Evolutionary conservation across 163 green algal species (phyloP), one percentile per base, ranked within the genome.

Genomic region (Prototheca cutis): DNA sequence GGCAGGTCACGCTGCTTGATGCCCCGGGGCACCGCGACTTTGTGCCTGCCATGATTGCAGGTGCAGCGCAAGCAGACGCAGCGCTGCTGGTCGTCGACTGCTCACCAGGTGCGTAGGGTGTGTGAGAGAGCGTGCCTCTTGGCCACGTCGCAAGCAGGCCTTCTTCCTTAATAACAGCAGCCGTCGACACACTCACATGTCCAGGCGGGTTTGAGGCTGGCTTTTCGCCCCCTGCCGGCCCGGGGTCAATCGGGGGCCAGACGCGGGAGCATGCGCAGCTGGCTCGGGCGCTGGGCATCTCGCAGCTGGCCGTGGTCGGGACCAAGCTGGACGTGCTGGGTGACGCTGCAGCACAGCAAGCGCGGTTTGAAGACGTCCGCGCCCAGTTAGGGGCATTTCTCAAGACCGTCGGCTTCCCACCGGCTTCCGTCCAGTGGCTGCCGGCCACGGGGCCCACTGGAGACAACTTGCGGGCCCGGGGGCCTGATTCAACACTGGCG

Each of bases 21-120:
- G 90, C 93, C 0, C 93, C 91, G 0, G 93, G 93, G 8, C 93
- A 98, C 75, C 66, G 84, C 0, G 93, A 99, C 76, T 99, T 98
- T 74, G 89, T 98, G 24, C 88, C 90, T 36, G 94, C 94, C 77
- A 94, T 95, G 82, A 97, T 98, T 48, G 61, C 74, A 2, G 93
- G 92, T 3, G 84, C 88, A 1, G 75, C 81, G 3, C 75, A 87
- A 60, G 92, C 91, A 0, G 91, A 98, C 62, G 92, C 91, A 6
- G 93, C 88, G 3, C 65, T 99, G 61, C 76, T 99, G 42, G 71
- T 97, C 29, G 82, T 98, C 25, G 93, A 99, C 55, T 93, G 89
- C 15, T 91, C 90, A 0, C 70, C 68, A 0, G 80, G 80, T 48
- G n/a, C 3, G 45, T 23, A 27, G 24, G 2, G 49, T n/a, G n/a